Percentiles rank a stretch among this genome's conserved stretches.
These are phyloP conservation scores for Globisporangium splendens DNA, from an alignment of 352 stramenopile species.

Conservation along the genomic window DNA sequence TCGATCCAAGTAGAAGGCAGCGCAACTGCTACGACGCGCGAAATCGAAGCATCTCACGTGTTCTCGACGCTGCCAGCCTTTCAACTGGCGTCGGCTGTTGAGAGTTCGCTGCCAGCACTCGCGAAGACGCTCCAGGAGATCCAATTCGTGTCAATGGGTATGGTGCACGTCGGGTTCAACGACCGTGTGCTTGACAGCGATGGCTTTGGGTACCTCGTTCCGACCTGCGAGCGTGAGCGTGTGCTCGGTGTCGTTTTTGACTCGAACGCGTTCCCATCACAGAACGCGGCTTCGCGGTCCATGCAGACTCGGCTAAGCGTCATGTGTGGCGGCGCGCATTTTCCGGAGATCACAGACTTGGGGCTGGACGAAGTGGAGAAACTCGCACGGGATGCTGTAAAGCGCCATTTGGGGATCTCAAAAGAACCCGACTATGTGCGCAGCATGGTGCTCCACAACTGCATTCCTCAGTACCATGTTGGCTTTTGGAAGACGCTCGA, in stretches of 20 bases:
- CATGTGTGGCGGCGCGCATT: conserved; percentile 82
- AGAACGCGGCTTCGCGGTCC: conserved; percentile 35
- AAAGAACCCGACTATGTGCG: conserved; percentile 52
- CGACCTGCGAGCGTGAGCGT: conserved; percentile 59
- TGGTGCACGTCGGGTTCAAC: conserved; percentile 79
- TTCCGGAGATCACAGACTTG: conserved; percentile 47
- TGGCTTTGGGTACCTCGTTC: conserved; percentile 88
- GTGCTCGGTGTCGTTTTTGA: conserved; percentile 86
- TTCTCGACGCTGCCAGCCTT: conserved; percentile 77
- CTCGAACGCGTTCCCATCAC: conserved; percentile 85
- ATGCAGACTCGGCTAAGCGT: conserved; percentile 77
- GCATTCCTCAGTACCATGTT: conserved; percentile 87
- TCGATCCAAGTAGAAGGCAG: conserved; percentile 38
- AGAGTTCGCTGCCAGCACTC: conserved; percentile 39
- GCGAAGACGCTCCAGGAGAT: conserved; percentile 53
- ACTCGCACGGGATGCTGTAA: conserved; percentile 61
- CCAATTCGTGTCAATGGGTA: conserved; percentile 78
- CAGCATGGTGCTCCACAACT: conserved; percentile 48
- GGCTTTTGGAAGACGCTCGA: conserved; percentile 62
- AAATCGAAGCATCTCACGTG: conserved; percentile 59
- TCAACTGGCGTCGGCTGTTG: conserved; percentile 44
- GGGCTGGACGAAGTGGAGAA: conserved; percentile 44
- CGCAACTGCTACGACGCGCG: conserved; percentile 22
- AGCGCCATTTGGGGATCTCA: conserved; percentile 70
- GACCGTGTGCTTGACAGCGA: conserved; percentile 46